Percentiles rank a stretch among this genome's conserved stretches.
Conservation (phyloP, 768 basidiomycete genomes). For the Serendipita sp. region DNA sequence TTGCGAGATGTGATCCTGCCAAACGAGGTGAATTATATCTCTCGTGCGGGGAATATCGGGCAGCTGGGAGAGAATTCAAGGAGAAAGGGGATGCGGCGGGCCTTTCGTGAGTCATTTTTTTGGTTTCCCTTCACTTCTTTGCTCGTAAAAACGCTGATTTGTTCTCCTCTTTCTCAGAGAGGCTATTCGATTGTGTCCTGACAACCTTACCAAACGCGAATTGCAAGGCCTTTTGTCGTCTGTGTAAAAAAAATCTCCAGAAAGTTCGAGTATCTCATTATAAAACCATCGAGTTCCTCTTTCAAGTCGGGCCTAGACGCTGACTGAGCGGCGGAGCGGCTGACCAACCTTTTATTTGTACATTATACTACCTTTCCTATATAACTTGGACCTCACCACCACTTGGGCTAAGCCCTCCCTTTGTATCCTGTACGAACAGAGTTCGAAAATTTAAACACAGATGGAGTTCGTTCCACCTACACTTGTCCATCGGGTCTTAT, state of each 20-base stretch:
- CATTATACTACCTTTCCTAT: neutral
- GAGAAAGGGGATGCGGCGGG: slow-evolving; percentile 71
- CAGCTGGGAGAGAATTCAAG: slow-evolving; percentile 79
- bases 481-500: slow-evolving; percentile 66
- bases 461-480: slow-evolving; percentile 74
- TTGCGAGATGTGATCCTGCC: slow-evolving; percentile 68
- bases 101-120: slow-evolving; percentile 48
- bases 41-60: slow-evolving; percentile 76
- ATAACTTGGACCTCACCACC: neutral
- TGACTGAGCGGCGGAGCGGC: neutral
- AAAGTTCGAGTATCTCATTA: neutral
- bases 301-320: neutral
- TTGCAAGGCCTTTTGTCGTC: slow-evolving; percentile 17
- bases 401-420: neutral
- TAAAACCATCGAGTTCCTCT: neutral
- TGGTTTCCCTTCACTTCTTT: neutral
- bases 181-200: slow-evolving; percentile 56
- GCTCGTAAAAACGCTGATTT: slow-evolving; percentile 7
- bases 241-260: neutral
- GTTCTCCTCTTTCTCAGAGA: slow-evolving; percentile 30
- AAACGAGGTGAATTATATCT: slow-evolving; percentile 78
- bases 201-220: slow-evolving; percentile 64
- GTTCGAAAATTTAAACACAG: neutral
- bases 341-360: neutral
- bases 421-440: neutral